phyloP scores from a whole-genome alignment of 106 monocot species.

The Apostasia shenzhenica region DNA sequence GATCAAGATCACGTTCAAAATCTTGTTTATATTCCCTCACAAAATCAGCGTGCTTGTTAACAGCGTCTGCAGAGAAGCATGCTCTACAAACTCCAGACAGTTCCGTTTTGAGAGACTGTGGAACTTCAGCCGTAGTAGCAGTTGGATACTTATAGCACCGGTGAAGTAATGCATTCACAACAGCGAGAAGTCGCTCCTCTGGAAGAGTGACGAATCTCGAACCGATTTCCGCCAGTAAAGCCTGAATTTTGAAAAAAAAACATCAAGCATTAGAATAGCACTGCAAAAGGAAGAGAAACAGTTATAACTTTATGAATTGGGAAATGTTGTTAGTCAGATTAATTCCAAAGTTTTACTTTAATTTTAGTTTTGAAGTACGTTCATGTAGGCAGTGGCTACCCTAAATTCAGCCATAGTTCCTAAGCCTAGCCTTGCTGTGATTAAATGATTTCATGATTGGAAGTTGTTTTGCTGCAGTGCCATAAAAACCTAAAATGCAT shows the following conservation, averaged over 20 bases:
- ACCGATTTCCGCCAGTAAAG: constrained; percentile 92
- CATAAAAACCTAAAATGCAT: no score
- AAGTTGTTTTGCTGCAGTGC: no score
- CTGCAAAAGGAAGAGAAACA: no score
- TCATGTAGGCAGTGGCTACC: no score
- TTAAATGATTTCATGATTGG: no score
- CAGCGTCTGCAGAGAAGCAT: constrained; percentile 94
- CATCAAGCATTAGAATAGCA: background rate
- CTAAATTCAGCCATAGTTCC: no score
- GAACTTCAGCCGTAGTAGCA: constrained; percentile 94
- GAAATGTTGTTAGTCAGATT: no score
- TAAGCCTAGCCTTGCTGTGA: no score
- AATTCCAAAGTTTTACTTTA: no score
- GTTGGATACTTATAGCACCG: constrained; percentile 99
- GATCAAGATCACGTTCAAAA: constrained; percentile 96
- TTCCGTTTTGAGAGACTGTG: constrained; percentile 92
- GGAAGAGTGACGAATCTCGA: constrained; percentile 99
- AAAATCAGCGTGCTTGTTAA: constrained; percentile 99
- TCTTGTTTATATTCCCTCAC: constrained; percentile 96
- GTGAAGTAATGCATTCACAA: constrained; percentile 94
- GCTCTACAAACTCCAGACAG: constrained; percentile 95
- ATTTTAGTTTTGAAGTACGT: no score
- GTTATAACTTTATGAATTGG: no score
- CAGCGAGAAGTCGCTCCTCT: constrained; percentile 94
- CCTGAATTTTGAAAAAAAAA: constrained; percentile 28